These are phyloP conservation scores for Cupressus sempervirens DNA, from an alignment of 75 land plant species.

Conservation along the genomic window DNA sequence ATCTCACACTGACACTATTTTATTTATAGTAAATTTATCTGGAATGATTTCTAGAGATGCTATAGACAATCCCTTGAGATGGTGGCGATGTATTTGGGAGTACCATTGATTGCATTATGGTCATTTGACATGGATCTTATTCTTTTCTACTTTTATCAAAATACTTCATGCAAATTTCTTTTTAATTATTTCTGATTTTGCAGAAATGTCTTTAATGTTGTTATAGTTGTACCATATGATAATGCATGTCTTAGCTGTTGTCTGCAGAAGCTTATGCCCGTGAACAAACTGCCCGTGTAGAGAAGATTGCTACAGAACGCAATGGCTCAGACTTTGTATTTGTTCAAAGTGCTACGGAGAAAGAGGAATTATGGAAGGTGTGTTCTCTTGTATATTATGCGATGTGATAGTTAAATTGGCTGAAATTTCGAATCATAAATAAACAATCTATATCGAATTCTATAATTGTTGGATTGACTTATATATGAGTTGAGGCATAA, in stretches of 20 bases:
- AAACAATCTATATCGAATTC: background rate
- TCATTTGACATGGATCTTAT: background rate
- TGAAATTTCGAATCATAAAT: background rate
- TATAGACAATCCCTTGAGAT: background rate
- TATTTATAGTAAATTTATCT: background rate
- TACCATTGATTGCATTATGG: background rate
- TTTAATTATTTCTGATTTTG: background rate
- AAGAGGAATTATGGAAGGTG: slow-evolving; percentile 96
- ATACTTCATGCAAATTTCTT: background rate
- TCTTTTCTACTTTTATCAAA: background rate
- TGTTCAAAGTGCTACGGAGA: slow-evolving; percentile 76
- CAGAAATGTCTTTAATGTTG: background rate
- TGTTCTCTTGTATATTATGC: background rate
- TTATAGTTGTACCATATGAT: background rate
- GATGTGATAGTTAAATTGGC: background rate
- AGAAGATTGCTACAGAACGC: slow-evolving; percentile 76
- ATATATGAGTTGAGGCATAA: background rate
- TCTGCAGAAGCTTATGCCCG: slow-evolving; percentile 78
- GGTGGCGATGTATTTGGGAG: background rate
- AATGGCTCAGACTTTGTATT: slow-evolving; percentile 90
- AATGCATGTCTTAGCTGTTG: background rate
- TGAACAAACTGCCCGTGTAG: slow-evolving; percentile 77
- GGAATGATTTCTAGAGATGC: background rate
- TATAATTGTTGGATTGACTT: background rate
- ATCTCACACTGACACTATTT: background rate